Evolutionary conservation across 2,329 filamentous ascomycete species (phyloP), one percentile per base, ranked within the genome.

Genomic region (Pezicula neosporulosa): DNA sequence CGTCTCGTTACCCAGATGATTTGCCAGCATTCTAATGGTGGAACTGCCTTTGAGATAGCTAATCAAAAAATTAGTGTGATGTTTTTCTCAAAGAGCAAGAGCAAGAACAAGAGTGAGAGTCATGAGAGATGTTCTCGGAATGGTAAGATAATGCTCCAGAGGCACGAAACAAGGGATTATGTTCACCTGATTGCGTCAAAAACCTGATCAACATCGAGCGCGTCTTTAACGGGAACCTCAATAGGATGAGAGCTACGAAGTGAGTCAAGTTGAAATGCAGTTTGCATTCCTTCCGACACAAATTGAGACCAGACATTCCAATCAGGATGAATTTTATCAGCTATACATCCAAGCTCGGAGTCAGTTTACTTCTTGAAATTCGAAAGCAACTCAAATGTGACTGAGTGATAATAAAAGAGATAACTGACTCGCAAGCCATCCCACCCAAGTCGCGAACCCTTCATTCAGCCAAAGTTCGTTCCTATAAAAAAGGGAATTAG

Each of bases 261-360:
- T 43, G 89, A 86, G 66, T 99, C 94, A 28, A 99, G 83, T 59
- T 85, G 81, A 70, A 97, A 95, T 51, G 93, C 93, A 76, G 84
- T 85, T 79, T 96, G 90, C 76, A 96, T 89, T 63, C 88, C 89
- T 76, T 97, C 94, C 72, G 90, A 90, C 63, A 97, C 90, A 72
- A 97, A 99, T 73, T 97, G 92, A 52, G 89, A 87, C 94, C 94
- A 99, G 30, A 97, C 88, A 63, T 97, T 86, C 93, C 94, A 97
- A 60, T 97, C 93, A 3, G 94, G 94, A 70, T 97, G 90, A 50
- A 97, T 83, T 66, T 95, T 82, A 66, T 97, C 90, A 52, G 92
- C 24, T 24, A 24, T 24, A 24, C 24, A 6, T 24, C 24, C 24
- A 4, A 24, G 7, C 24, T 24, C 24, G 6, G 24, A 24, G 24